A percentile compares a stretch with the other conserved stretches of the same genome.
These are phyloP conservation scores for Pyrenophora teres DNA, from an alignment of 2,329 filamentous ascomycete genomes.

Conservation along the genomic window DNA sequence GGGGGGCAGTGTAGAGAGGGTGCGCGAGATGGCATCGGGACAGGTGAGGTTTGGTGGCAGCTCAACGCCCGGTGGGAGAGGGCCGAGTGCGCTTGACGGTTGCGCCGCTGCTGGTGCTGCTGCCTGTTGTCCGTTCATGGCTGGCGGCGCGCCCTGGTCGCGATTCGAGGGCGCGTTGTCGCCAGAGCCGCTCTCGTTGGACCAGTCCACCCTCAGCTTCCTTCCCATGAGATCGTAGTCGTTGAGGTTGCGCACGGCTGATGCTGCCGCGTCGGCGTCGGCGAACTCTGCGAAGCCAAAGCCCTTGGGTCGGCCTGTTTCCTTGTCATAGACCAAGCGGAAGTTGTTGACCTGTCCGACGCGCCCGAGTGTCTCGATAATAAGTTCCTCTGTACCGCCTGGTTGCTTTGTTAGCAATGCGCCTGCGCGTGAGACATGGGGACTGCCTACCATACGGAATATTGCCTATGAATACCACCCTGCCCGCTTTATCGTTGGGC, in stretches of 20 bases:
- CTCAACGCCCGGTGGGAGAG: constrained; percentile 82
- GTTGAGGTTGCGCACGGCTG: constrained; percentile 92
- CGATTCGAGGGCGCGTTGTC: constrained; percentile 55
- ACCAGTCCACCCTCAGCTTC: constrained; percentile 93
- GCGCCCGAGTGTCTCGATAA: constrained; percentile 88
- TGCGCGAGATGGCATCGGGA: constrained; percentile 89
- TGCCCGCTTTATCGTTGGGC: constrained; percentile 68
- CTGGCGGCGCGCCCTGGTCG: constrained; percentile 49
- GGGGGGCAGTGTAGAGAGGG: constrained; percentile 82
- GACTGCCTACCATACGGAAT: constrained; percentile 73
- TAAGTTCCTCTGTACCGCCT: constrained; percentile 96
- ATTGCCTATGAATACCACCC: constrained; percentile 84
- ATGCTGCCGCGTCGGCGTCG: constrained; percentile 88
- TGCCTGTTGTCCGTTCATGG: constrained; percentile 43
- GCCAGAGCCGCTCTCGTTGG: constrained; percentile 81
- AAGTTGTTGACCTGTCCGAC: constrained; percentile 92
- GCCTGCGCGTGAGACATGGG: not conserved
- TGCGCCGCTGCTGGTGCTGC: constrained; percentile 40
- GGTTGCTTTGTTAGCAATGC: constrained; percentile 20
- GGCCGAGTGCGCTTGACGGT: constrained; percentile 66
- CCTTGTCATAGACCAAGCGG: constrained; percentile 90
- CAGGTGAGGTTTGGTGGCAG: constrained; percentile 81
- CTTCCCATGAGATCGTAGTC: constrained; percentile 94
- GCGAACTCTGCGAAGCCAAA: constrained; percentile 97
- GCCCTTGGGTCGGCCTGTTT: constrained; percentile 91